Percentiles rank a stretch among this genome's conserved stretches.
phyloP scores from a whole-genome alignment of 225 moss, liverwort and hornwort genomes.

The Bryoerythrophyllum caledonicum region DNA sequence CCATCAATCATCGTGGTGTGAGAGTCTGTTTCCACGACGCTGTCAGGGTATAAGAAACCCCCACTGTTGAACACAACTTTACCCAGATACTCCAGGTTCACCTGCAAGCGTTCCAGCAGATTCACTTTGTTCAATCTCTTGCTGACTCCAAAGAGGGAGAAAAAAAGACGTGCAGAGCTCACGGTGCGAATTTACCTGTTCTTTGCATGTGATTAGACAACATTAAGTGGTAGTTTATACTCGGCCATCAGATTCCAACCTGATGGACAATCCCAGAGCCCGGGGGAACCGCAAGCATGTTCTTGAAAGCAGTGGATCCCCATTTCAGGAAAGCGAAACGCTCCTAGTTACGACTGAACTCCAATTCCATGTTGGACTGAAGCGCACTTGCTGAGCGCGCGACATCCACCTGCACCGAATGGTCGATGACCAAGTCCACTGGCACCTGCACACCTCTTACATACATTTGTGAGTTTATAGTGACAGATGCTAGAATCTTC shows the following conservation, averaged over 20 bases:
- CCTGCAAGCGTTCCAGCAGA: conserved; percentile 66
- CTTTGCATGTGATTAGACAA: neutral
- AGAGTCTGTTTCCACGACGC: conserved; percentile 95
- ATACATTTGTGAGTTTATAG: conserved; percentile 20
- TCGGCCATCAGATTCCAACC: conserved; percentile 46
- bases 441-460: conserved; percentile 63
- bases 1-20: conserved; percentile 98
- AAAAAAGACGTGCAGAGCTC: neutral
- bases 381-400: conserved; percentile 63
- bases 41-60: conserved; percentile 81
- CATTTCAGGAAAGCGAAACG: conserved; percentile 96
- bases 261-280: conserved; percentile 96
- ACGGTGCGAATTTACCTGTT: neutral
- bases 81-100: conserved; percentile 91
- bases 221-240: neutral
- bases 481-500: neutral
- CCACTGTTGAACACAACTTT: conserved; percentile 78
- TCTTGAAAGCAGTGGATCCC: conserved; percentile 87
- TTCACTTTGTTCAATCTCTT: neutral
- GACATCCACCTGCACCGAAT: conserved; percentile 96
- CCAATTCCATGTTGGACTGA: conserved; percentile 81
- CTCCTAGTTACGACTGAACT: conserved; percentile 91
- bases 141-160: neutral
- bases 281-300: conserved; percentile 98
- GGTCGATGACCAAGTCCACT: conserved; percentile 96